Evolutionary conservation across 2,329 filamentous ascomycete species (phyloP), one percentile per base, ranked within the genome.

Genomic region (Paracoccidioides brasiliensis): DNA sequence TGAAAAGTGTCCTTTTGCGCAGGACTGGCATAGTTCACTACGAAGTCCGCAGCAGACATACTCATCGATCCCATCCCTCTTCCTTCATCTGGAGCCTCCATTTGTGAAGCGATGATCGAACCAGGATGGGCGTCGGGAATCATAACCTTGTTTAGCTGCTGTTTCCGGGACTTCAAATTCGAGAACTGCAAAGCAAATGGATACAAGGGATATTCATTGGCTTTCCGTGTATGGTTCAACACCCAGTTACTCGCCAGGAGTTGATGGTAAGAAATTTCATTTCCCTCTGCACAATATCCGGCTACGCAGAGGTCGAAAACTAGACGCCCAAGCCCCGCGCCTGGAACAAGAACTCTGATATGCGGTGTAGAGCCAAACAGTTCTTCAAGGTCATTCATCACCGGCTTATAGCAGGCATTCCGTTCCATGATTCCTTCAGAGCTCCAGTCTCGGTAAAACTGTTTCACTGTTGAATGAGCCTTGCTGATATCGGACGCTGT

Each of bases 181-280:
- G 88, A 95, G 69, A 96, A 95, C 48, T 82, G 83, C 60, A 93
- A 80, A 3, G 89, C 81, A 80, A 91, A 98, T 0, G 93, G 93
- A 65, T 86, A 88, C 53, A 98, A 77, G 7, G 76, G 81, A 70
- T 90, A 88, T 58, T 86, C 77, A 14, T 78, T 77, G 0, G 79
- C 79, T 1, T 69, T 66, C 0, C 74, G 63, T 4, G 84, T 87
- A 63, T 72, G 69, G 56, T 78, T 78, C 42, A 78, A 63, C 7
- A 77, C 63, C 71, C 75, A 81, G 59, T 80, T 80, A 56, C 88
- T 94, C 1, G 89, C 89, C 56, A 97, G 77, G n/a, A 98, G 80
- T 68, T 95, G 89, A 69, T 98, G 93, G 66, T 95, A 97, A 2
- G 90, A 96, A 59, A 97, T 95, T 71, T 98, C 88, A 66, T 96